Conservation (phyloP, 2,329 filamentous ascomycete species). For the Cercospora janseana region DNA sequence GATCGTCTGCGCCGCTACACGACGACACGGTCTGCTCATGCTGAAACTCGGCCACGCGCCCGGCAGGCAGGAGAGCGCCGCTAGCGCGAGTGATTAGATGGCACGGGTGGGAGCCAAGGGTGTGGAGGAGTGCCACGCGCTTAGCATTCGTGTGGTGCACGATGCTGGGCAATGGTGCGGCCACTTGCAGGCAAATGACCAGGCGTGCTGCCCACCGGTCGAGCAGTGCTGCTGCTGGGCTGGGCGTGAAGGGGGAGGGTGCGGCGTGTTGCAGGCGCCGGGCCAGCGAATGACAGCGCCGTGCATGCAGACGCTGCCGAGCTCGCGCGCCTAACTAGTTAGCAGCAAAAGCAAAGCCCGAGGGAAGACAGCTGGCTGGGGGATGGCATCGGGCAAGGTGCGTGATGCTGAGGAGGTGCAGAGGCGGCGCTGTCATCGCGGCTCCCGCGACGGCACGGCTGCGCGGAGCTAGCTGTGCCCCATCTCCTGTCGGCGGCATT, state of each 20-base stretch:
- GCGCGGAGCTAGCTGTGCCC: conserved; percentile 8
- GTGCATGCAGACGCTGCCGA: conserved; percentile 6
- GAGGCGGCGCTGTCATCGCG: conserved; percentile 3
- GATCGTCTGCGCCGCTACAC: no score
- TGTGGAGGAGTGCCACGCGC: conserved; percentile 11
- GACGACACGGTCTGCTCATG: no score
- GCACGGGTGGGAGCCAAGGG: not conserved
- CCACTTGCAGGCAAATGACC: not conserved
- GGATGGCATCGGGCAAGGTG: no score
- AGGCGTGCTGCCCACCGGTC: no score
- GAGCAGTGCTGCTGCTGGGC: conserved; percentile 1
- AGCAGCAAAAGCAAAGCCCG: not conserved
- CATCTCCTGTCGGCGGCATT: not conserved
- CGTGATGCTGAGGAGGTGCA: no score
- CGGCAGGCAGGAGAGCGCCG: conserved; percentile 4
- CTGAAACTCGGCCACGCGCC: no score
- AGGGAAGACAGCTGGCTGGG: no score
- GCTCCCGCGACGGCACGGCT: conserved; percentile 8
- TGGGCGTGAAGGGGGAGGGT: not conserved
- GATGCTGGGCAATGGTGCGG: not conserved
- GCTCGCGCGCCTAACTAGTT: conserved; percentile 14
- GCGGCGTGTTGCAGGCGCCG: conserved; percentile 2
- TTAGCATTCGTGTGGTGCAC: not conserved
- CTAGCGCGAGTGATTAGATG: conserved; percentile 12
- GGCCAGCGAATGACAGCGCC: conserved; percentile 5